A percentile compares a stretch with the other conserved stretches of the same genome.
These are phyloP conservation scores for Avena atlantica DNA, from an alignment of 176 grass and related monocot genomes.

Conservation along the genomic window DNA sequence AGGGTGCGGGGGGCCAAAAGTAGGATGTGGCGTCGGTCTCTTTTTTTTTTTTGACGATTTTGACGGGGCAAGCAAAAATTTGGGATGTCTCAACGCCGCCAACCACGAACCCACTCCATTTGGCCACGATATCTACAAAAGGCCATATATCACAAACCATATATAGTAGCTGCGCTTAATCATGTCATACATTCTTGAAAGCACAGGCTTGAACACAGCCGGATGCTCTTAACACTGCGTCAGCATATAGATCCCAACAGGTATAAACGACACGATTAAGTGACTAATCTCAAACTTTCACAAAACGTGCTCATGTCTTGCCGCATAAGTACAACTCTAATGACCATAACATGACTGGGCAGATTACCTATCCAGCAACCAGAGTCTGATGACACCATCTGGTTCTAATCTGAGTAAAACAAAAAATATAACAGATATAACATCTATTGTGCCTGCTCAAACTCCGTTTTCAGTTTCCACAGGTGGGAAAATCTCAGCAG, in stretches of 20 bases:
- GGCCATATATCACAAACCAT: background rate
- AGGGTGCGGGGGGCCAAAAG: too few species aligned
- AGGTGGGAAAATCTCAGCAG: background rate
- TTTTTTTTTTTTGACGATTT: too few species aligned
- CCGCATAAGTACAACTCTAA: constrained; percentile 14
- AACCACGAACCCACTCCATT: too few species aligned
- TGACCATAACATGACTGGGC: background rate
- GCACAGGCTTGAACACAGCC: background rate
- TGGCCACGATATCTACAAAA: too few species aligned
- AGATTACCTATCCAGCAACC: background rate
- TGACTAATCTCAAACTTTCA: constrained; percentile 7
- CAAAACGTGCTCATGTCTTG: constrained; percentile 9
- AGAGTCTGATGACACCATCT: constrained; percentile 22
- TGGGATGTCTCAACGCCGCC: too few species aligned
- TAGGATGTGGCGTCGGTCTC: too few species aligned
- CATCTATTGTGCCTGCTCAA: background rate
- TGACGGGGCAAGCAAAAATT: too few species aligned
- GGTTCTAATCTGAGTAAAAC: constrained; percentile 12
- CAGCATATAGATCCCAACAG: background rate
- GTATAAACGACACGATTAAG: background rate
- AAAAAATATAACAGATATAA: background rate
- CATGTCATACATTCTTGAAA: background rate
- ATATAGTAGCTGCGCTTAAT: background rate
- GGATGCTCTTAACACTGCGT: background rate
- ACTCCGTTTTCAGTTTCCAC: background rate